These are phyloP conservation scores for Pichia sp. DNA, from an alignment of 1,139 yeast species.

Conservation along the genomic window DNA sequence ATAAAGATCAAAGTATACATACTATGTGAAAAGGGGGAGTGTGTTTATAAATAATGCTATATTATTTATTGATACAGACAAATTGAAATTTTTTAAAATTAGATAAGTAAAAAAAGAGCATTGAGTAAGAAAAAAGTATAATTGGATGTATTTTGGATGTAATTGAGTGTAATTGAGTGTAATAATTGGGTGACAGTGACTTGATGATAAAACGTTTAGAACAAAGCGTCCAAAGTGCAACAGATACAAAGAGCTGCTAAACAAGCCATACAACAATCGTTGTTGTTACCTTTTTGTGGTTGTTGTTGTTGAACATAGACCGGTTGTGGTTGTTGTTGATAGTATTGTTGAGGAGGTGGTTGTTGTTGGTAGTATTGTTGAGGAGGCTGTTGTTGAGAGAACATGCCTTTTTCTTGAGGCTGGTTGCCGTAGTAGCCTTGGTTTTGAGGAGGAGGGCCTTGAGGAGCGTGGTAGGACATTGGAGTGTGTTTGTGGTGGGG, in stretches of 20 bases:
- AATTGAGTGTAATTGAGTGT: background rate
- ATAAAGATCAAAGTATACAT: too few species aligned
- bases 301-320: conserved; percentile 63
- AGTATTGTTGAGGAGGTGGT: conserved; percentile 42
- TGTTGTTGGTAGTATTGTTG: conserved; percentile 29
- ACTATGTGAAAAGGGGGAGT: too few species aligned
- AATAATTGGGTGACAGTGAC: too few species aligned
- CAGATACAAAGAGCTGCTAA: conserved; percentile 70
- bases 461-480: conserved; percentile 20
- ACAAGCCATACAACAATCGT: conserved; percentile 61
- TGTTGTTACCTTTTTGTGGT: conserved; percentile 36
- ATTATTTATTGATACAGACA: too few species aligned
- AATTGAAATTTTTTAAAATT: background rate
- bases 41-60: too few species aligned
- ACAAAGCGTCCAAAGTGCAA: conserved; percentile 63
- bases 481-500: background rate
- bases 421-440: conserved; percentile 18
- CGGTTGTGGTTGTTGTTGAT: conserved; percentile 56
- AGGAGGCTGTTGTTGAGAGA: conserved; percentile 33
- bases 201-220: too few species aligned
- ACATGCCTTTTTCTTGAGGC: conserved; percentile 12
- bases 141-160: background rate
- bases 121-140: conserved; percentile 1
- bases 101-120: background rate
- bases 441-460: conserved; percentile 22